Conservation (phyloP, 2,329 filamentous ascomycete genomes). For the Aspergillus sp. region DNA sequence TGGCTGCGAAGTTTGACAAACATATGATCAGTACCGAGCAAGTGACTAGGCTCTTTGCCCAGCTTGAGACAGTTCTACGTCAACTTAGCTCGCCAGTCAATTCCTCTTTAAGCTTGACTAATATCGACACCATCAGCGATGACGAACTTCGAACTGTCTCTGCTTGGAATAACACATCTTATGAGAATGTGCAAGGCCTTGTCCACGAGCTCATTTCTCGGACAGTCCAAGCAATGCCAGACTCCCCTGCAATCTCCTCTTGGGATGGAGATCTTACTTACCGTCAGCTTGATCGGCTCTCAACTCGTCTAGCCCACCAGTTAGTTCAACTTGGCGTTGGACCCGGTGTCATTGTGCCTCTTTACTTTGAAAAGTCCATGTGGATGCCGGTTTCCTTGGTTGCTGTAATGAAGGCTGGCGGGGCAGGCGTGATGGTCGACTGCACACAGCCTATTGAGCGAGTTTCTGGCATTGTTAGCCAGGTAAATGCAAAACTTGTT, state of each 20-base stretch:
- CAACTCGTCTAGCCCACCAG: slow-evolving; percentile 4
- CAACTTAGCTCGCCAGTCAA: too few species aligned
- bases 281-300: slow-evolving; percentile 4
- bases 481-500: too few species aligned
- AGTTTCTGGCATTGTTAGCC: background rate
- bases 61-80: too few species aligned
- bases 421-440: slow-evolving; percentile 2
- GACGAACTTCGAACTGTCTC: too few species aligned
- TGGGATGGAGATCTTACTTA: slow-evolving; percentile 9
- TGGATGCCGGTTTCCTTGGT: slow-evolving; percentile 9
- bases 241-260: slow-evolving; percentile 3
- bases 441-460: background rate
- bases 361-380: slow-evolving; percentile 6
- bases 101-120: too few species aligned
- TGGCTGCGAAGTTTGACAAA: too few species aligned
- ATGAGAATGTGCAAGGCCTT: background rate
- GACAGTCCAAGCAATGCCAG: slow-evolving; percentile 1
- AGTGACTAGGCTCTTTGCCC: too few species aligned
- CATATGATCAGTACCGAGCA: too few species aligned
- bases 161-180: too few species aligned
- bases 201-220: slow-evolving; percentile 6
- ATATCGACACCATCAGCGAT: too few species aligned
- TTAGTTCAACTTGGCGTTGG: slow-evolving; percentile 1
- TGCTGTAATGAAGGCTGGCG: slow-evolving; percentile 6
- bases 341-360: slow-evolving; percentile 1